Percentiles rank a stretch among this genome's conserved stretches.
Conservation (phyloP, 208 protist species). For the Acanthamoeba triangularis region DNA sequence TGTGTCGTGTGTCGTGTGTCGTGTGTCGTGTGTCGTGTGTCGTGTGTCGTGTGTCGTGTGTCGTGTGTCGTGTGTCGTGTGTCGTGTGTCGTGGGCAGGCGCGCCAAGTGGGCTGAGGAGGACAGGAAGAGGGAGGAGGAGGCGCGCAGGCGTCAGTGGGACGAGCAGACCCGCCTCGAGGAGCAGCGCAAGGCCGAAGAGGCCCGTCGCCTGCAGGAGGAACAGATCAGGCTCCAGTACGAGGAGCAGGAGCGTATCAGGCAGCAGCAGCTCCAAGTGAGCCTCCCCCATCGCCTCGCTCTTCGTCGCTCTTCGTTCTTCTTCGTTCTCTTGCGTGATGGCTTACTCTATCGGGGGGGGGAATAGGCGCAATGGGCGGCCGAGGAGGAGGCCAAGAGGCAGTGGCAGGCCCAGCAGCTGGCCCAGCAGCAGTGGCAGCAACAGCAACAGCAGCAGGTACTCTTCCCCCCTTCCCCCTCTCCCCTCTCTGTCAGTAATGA, state of each 20-base stretch:
- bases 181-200: conserved; percentile 44
- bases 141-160: conserved; percentile 28
- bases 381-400: conserved; percentile 65
- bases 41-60: too few relatives aligned
- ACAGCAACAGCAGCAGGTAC: conserved; percentile 42
- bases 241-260: conserved; percentile 39
- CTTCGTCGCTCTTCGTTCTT: too few relatives aligned
- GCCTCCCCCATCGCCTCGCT: too few relatives aligned
- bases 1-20: background rate
- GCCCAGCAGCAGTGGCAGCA: conserved; percentile 49
- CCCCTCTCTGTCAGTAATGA: too few relatives aligned
- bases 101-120: background rate
- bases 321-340: too few relatives aligned
- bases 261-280: conserved; percentile 39
- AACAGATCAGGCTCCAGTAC: background rate
- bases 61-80: too few relatives aligned
- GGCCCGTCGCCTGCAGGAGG: background rate
- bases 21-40: background rate
- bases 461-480: too few relatives aligned
- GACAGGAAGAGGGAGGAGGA: conserved; percentile 45
- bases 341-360: too few relatives aligned
- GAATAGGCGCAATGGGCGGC: conserved; percentile 5
- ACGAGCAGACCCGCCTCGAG: conserved; percentile 70
- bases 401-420: conserved; percentile 4
- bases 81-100: too few relatives aligned